Conservation (phyloP, 2,329 filamentous ascomycete genomes). For the Esteya vermicola region DNA sequence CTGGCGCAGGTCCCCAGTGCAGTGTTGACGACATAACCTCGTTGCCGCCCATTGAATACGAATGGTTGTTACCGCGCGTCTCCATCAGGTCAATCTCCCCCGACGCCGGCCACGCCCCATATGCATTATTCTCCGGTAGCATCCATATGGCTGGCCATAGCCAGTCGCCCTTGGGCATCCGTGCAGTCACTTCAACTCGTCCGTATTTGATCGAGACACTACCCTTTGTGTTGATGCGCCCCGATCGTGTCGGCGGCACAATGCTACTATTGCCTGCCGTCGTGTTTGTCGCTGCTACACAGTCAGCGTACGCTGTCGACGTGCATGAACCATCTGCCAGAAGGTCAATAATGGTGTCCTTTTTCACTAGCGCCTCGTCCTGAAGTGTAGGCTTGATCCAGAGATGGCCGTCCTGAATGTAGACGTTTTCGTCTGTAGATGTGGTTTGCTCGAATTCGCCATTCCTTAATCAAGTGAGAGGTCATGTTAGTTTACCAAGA, state of each 20-base stretch:
- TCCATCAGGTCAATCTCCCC: constrained; percentile 79
- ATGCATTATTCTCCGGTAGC: constrained; percentile 58
- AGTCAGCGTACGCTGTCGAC: constrained; percentile 42
- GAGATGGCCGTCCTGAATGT: constrained; percentile 52
- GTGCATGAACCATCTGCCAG: constrained; percentile 53
- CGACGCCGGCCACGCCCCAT: constrained; percentile 64
- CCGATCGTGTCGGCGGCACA: constrained; percentile 64
- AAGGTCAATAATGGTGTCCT: constrained; percentile 55
- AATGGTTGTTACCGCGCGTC: constrained; percentile 69
- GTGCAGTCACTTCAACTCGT: constrained; percentile 65
- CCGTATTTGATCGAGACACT: constrained; percentile 65
- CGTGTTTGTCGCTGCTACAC: constrained; percentile 58
- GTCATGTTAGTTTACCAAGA: not conserved
- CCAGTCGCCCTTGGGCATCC: constrained; percentile 68
- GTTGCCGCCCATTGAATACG: constrained; percentile 63
- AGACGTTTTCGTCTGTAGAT: constrained; percentile 57
- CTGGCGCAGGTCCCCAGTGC: constrained; percentile 64
- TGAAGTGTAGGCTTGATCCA: constrained; percentile 68
- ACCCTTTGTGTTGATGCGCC: constrained; percentile 60
- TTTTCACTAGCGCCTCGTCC: constrained; percentile 49
- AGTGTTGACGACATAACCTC: constrained; percentile 67
- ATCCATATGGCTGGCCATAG: constrained; percentile 90
- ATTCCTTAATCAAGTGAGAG: constrained; percentile 32
- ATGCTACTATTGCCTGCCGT: constrained; percentile 57
- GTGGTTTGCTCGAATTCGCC: constrained; percentile 74